Base-by-base conservation (phyloP, 2,329 filamentous ascomycete species). In the Cryoendolithus antarcticus region DNA sequence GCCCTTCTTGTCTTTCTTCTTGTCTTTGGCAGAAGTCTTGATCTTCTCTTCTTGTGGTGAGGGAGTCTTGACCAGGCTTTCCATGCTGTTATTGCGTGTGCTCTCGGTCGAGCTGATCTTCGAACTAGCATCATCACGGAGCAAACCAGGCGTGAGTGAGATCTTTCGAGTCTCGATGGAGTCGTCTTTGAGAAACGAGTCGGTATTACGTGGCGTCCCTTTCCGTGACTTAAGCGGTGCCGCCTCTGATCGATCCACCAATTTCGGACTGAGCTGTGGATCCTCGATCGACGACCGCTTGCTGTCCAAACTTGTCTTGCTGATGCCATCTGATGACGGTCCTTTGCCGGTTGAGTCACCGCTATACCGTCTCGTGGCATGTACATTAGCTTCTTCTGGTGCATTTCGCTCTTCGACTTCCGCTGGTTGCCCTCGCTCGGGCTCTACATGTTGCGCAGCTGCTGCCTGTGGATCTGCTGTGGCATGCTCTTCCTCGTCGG, bases 101-200 rank as follows among this genome's bases (percentile, higher is more conserved):
- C 77, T 69, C 43, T 69, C 63, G 24, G 55, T 57, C 50, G 35
- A 61, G 51, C 42, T 58, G 52, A 48, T 55, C 34, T 44, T 45
- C 24, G 44, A 51, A 28, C 4, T 60, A 54, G 67, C 66, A 47
- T 95, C 88, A 49, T 96, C 89, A 32, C 89, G 79, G 31, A 96
- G 67, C 38, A 98, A 65, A 50, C 93, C 93, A 1, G 91, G 91
- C 3, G 91, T 98, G 33, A 98, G 73, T 0, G 88, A 93, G 49
- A 98, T 96, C 66, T 96, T 96, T 62, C 93, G 86, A 2, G 91
- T 95, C 61, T 96, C 91, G 30, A 86, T 82, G 27, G 77, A 86
- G 55, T 98, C 89, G 55, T 96, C 91, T 61, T 86, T 93, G 70
- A 95, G 95, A 69, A 96, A 95, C 1, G 89, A 94, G 62, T 96